A percentile compares a stretch with the other conserved stretches of the same genome.
Conservation (phyloP, 2,329 filamentous ascomycete species). For the Pseudogymnoascus verrucosus region DNA sequence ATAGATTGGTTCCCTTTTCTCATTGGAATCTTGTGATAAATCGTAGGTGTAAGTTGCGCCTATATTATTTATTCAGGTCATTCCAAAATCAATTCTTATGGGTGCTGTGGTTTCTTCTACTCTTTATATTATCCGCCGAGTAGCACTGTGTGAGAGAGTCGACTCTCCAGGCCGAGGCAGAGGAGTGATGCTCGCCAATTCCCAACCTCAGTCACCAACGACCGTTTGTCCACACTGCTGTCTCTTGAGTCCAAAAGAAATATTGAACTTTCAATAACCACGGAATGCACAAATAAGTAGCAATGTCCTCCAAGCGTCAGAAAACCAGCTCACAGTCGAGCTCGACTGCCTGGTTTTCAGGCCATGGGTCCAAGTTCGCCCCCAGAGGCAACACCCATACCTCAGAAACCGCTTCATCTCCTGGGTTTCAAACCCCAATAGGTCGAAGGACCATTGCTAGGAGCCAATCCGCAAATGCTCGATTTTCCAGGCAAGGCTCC, state of each 20-base stretch:
- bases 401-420: background rate
- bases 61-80: background rate
- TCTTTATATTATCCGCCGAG: background rate
- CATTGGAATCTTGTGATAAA: background rate
- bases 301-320: constrained; percentile 2
- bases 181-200: background rate
- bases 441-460: background rate
- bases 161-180: background rate
- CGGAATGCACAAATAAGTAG: background rate
- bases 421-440: background rate
- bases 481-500: constrained; percentile 18
- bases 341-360: background rate
- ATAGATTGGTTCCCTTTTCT: too few species aligned
- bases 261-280: background rate
- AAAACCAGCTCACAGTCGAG: background rate
- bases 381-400: background rate
- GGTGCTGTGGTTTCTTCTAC: background rate
- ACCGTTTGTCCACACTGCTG: too few species aligned
- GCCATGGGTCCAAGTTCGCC: background rate
- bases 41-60: background rate
- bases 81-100: background rate
- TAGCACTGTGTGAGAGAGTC: background rate
- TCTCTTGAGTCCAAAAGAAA: background rate
- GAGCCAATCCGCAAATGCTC: background rate
- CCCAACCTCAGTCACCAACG: background rate